Evolutionary conservation across 1,284 basidiomycete genomes (phyloP).

Genomic region (Cystobasidium sp.): DNA sequence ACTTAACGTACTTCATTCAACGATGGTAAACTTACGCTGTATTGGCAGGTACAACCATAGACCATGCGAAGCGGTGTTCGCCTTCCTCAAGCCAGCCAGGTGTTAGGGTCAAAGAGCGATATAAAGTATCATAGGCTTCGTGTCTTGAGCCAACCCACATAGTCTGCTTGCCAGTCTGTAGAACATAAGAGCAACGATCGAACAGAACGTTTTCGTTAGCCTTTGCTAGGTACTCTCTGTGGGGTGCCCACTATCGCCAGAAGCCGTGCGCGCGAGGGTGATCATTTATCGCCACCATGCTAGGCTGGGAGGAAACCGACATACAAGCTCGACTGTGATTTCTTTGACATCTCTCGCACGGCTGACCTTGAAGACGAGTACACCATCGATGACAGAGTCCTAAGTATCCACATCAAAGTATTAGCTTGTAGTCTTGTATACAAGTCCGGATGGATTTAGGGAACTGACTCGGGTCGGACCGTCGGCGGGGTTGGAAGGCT

Average conservation of each 20-base stretch:
- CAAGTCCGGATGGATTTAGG: neutral
- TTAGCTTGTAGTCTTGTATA: neutral
- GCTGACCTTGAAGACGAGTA: slow-evolving; percentile 20
- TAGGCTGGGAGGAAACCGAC: neutral
- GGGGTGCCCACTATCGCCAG: too few relatives aligned
- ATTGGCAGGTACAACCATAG: slow-evolving; percentile 38
- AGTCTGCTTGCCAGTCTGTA: slow-evolving; percentile 33
- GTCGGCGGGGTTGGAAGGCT: slow-evolving; percentile 18
- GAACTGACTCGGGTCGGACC: slow-evolving; percentile 31
- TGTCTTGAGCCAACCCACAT: slow-evolving; percentile 21
- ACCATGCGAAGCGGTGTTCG: slow-evolving; percentile 33
- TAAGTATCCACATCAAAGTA: neutral
- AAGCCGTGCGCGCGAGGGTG: too few relatives aligned
- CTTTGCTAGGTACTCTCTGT: too few relatives aligned
- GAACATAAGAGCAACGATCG: neutral
- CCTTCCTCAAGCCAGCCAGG: slow-evolving; percentile 18
- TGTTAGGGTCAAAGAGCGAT: slow-evolving; percentile 18
- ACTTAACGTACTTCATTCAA: too few relatives aligned
- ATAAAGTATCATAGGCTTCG: slow-evolving; percentile 29
- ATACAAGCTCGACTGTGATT: slow-evolving; percentile 29
- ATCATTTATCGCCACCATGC: neutral
- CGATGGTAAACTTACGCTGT: slow-evolving; percentile 21
- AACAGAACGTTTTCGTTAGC: too few relatives aligned
- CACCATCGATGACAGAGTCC: slow-evolving; percentile 27
- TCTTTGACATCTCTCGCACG: slow-evolving; percentile 31